Evolutionary conservation across 2,329 filamentous ascomycete species (phyloP), one percentile per base, ranked within the genome.

Genomic region (Xylariaceae sp.): DNA sequence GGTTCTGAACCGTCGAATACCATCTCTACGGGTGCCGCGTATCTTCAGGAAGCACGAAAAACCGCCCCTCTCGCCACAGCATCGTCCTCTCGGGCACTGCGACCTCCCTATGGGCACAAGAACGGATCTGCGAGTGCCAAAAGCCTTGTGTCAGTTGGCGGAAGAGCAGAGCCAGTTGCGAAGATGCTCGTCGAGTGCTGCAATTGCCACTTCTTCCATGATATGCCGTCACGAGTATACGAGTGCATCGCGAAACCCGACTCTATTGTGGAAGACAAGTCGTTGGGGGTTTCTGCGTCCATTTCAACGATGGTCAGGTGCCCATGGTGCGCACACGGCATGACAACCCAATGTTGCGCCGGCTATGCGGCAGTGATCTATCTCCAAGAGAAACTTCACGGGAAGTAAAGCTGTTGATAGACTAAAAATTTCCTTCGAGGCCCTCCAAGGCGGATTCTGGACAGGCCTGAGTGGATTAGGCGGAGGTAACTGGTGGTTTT

Each of bases 321-420:
- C 66, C 85, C 85, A 8, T 89, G 86, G 86, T 89, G 86, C 67
- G 74, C 75, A 41, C 86, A 89, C 70, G 79, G 80, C 47, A 88
- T 89, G 85, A 84, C 76, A 60, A 85, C 79, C 13, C 73, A 71
- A 54, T 89, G 86, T 70, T 89, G 86, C 66, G 78, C 84, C 10
- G 86, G 85, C 7, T 86, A 86, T 71, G 81, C 83, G 10, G 82
- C 86, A 1, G 76, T 85, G 42, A 80, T 89, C 3, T 81, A 85
- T 57, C 71, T 89, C 62, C 81, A 81, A 63, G 84, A 88, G 68
- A 80, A 80, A 56, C 66, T 86, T 47, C 81, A 85, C 63, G 64
- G 66, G 22, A 65, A 65, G 58, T 69, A 41, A 65, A 30, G 19
- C 8, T 4, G 19, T 29, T 26, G 5, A 42, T 30, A 6, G 15